These are phyloP conservation scores for Talaromyces sp. DNA, from an alignment of 2,329 filamentous ascomycete species.

Conservation along the genomic window DNA sequence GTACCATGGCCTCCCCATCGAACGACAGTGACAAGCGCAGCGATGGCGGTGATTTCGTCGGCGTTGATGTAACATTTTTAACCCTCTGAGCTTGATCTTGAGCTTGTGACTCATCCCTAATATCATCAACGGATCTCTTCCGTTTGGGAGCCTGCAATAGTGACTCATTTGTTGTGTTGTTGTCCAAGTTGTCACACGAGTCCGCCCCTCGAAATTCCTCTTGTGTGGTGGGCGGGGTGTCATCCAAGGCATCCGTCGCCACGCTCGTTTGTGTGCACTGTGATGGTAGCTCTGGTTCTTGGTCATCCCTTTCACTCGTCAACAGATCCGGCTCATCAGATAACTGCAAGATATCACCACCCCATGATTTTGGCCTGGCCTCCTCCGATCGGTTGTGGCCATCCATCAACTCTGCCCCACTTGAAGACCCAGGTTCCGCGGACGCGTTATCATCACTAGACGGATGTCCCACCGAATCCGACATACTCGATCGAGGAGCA, in stretches of 20 bases:
- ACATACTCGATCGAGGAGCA: slow-evolving; percentile 34
- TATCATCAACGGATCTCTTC: slow-evolving; percentile 39
- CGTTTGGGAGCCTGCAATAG: slow-evolving; percentile 29
- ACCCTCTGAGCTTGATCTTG: slow-evolving; percentile 13
- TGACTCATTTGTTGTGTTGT: slow-evolving; percentile 21
- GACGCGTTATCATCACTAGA: slow-evolving; percentile 33
- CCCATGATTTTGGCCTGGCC: slow-evolving; percentile 23
- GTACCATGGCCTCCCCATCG: slow-evolving; percentile 43
- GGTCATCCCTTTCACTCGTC: slow-evolving; percentile 28
- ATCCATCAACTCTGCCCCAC: slow-evolving; percentile 33
- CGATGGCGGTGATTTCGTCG: slow-evolving; percentile 40
- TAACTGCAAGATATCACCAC: slow-evolving; percentile 27
- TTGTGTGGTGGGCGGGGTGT: slow-evolving; percentile 27
- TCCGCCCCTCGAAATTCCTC: slow-evolving; percentile 21
- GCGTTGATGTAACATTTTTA: slow-evolving; percentile 21
- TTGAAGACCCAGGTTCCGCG: slow-evolving; percentile 32
- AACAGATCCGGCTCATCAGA: slow-evolving; percentile 28
- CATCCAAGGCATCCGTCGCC: slow-evolving; percentile 28
- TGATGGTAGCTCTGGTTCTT: slow-evolving; percentile 25
- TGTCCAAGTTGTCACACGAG: slow-evolving; percentile 15
- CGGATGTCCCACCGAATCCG: slow-evolving; percentile 31
- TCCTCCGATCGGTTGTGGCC: slow-evolving; percentile 22
- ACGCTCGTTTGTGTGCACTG: slow-evolving; percentile 37
- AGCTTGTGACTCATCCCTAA: slow-evolving; percentile 18
- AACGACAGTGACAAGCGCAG: slow-evolving; percentile 46